Evolutionary conservation across 176 grass and related monocot genomes (phyloP), one percentile per base, ranked within the genome.

Genomic region (Eragrostis curvula): DNA sequence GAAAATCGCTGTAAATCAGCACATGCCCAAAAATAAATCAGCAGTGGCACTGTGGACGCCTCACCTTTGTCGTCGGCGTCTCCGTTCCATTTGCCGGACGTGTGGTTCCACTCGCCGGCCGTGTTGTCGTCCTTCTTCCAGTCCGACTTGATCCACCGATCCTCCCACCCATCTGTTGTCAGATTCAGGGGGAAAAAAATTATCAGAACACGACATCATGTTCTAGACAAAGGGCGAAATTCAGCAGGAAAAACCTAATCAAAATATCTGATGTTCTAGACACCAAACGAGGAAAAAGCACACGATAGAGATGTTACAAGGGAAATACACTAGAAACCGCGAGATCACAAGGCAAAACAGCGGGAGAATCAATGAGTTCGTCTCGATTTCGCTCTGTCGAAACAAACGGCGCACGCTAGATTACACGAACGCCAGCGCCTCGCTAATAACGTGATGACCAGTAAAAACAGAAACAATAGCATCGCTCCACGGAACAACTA

Each of bases 121-220:
- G 58, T 88, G 77, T 86, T 91, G 24, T 97, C 94, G 1, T 94
- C 92, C 81, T 86, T 97, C 82, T 97, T 97, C 94, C 94, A 94
- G 11, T 94, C 92, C 5, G 94, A 97, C 42, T 90, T 90, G 5
- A 92, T 85, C 91, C 94, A 97, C n/a, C 91, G 83, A 18, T 84
- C 65, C 57, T 92, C 92, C 92, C 94, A 92, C 0, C 85, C 94
- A 61, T 90, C 94, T 97, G 66, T 64, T 0, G 80, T 51, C 27
- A 74, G 29, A 47, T 12, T 44, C 39, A 15, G 52, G 69, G 13
- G 9, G n/a, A 18, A 0, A 18, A 18, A 53, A 73, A 41, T 10
- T 21, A 3, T 52, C 16, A 52, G 16, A 49, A 49, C 5, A 72
- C 17, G 41, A 63, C 62, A 64, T 56, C 13, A n/a, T n/a, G n/a